Percentiles rank a stretch among this genome's conserved stretches.
Evolutionary conservation across 805 yeast species (phyloP).

Genomic region (Schizosaccharomyces osmophilus): DNA sequence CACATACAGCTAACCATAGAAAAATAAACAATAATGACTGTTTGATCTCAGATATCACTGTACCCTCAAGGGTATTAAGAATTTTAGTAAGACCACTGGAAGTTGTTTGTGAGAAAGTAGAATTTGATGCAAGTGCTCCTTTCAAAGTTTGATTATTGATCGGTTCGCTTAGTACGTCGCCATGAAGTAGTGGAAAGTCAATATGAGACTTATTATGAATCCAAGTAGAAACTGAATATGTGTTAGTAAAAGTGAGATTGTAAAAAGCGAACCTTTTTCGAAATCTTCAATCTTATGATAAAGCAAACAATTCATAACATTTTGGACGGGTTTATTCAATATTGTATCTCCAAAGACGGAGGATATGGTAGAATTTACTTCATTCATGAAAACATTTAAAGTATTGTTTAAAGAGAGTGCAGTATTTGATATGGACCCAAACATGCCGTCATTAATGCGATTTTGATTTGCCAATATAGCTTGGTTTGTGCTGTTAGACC

Average conservation of each 20-base stretch:
- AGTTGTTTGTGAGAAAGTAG: background rate
- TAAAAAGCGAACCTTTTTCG: slow-evolving; percentile 26
- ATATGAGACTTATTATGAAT: slow-evolving; percentile 37
- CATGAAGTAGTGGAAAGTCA: slow-evolving; percentile 22
- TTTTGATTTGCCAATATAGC: slow-evolving; percentile 26
- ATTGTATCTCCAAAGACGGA: slow-evolving; percentile 45
- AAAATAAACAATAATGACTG: background rate
- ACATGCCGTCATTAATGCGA: slow-evolving; percentile 33
- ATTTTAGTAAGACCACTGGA: background rate
- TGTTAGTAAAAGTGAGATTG: background rate
- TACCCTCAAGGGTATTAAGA: background rate
- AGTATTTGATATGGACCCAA: slow-evolving; percentile 39
- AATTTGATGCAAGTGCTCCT: background rate
- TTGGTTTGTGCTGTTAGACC: slow-evolving; percentile 34
- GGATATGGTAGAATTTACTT: slow-evolving; percentile 34
- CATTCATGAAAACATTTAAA: slow-evolving; percentile 27
- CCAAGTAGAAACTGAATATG: slow-evolving; percentile 30
- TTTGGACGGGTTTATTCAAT: slow-evolving; percentile 22
- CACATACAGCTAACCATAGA: background rate
- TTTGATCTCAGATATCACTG: background rate
- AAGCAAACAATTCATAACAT: slow-evolving; percentile 55
- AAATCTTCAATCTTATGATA: slow-evolving; percentile 44
- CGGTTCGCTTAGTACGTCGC: background rate
- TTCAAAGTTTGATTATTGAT: background rate
- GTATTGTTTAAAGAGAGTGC: slow-evolving; percentile 38